These are phyloP conservation scores for Blastocystis hominis DNA, from an alignment of 352 stramenopile genomes.

Conservation along the genomic window DNA sequence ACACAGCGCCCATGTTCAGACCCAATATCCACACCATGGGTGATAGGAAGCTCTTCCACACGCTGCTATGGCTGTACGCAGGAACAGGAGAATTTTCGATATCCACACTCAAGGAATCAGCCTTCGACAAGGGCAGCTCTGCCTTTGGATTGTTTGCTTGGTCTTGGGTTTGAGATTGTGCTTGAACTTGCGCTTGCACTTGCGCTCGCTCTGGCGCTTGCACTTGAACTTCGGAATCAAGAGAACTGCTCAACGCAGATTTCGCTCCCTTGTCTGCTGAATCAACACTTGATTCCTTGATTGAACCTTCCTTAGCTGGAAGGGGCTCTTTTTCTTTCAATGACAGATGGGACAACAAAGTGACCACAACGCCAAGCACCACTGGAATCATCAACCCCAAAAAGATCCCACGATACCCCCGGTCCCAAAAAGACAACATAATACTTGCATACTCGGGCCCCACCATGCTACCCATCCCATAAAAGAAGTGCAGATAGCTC, in stretches of 20 bases:
- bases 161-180: background rate
- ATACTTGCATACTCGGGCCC: constrained; percentile 25
- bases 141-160: background rate
- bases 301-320: background rate
- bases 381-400: constrained; percentile 15
- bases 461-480: constrained; percentile 1
- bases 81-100: background rate
- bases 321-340: background rate
- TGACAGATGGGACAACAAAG: background rate
- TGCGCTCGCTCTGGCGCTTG: too few species aligned
- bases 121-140: background rate
- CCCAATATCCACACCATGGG: constrained; percentile 54
- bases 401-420: constrained; percentile 30
- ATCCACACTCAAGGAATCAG: too few species aligned
- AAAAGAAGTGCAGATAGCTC: constrained; percentile 56
- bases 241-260: background rate
- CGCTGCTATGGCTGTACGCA: background rate
- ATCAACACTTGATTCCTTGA: background rate
- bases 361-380: background rate
- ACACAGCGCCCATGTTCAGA: constrained; percentile 40
- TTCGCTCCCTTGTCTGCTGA: background rate
- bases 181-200: background rate
- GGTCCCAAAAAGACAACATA: background rate
- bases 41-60: constrained; percentile 20
- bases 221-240: too few species aligned